Evolutionary conservation across 352 stramenopile genomes (phyloP).

Genomic region (Globisporangium alternatum): DNA sequence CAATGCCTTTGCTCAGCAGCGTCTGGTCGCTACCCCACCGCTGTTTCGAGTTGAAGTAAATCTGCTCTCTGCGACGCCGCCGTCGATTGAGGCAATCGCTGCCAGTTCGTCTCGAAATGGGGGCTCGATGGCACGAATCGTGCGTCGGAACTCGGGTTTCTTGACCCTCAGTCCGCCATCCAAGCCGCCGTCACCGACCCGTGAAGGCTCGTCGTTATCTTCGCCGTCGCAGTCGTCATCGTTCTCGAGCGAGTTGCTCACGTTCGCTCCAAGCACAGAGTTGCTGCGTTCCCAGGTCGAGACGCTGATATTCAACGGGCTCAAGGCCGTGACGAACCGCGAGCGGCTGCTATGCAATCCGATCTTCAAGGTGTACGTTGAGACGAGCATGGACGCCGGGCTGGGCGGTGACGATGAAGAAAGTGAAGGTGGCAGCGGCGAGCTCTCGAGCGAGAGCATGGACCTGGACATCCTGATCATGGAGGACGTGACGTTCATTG

Average conservation of each 20-base stretch:
- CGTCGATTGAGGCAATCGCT: constrained; percentile 10
- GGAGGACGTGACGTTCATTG: constrained; percentile 59
- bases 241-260: constrained; percentile 29
- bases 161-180: constrained; percentile 6
- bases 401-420: constrained; percentile 35
- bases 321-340: constrained; percentile 63
- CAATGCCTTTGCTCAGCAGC: neutral
- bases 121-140: constrained; percentile 9
- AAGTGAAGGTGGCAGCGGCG: constrained; percentile 19
- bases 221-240: neutral
- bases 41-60: constrained; percentile 79
- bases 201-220: neutral
- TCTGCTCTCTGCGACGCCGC: constrained; percentile 23
- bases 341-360: constrained; percentile 56
- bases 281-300: constrained; percentile 64
- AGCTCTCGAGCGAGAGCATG: constrained; percentile 46
- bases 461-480: constrained; percentile 82
- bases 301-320: constrained; percentile 61
- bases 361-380: constrained; percentile 69
- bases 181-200: constrained; percentile 11
- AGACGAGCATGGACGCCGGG: constrained; percentile 48
- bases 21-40: constrained; percentile 15
- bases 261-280: constrained; percentile 53
- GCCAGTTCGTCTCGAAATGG: neutral
- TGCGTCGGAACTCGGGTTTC: constrained; percentile 22